Evolutionary conservation across 2,329 filamentous ascomycete species (phyloP).

Genomic region (Dactylonectria macrodidyma): DNA sequence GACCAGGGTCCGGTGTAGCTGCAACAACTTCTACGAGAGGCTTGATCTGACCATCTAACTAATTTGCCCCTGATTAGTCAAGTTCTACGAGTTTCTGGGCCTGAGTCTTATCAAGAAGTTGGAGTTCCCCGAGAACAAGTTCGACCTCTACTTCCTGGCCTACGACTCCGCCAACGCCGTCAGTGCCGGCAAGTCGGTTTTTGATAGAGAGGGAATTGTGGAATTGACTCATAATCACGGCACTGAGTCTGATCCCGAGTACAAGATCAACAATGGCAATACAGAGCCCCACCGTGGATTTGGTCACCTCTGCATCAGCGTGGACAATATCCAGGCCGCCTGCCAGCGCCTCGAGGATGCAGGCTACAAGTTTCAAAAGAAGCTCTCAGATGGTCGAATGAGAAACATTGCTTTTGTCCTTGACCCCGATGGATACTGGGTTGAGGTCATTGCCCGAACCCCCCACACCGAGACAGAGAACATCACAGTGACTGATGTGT

Average conservation of each 20-base stretch:
- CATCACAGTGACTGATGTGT: constrained; percentile 79
- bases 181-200: constrained; percentile 79
- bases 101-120: constrained; percentile 88
- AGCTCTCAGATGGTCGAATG: constrained; percentile 90
- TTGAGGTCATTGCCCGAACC: constrained; percentile 85
- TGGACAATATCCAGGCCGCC: constrained; percentile 89
- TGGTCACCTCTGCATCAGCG: constrained; percentile 87
- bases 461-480: constrained; percentile 79
- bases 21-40: not conserved
- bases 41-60: no score
- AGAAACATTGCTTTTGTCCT: constrained; percentile 90
- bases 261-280: constrained; percentile 90
- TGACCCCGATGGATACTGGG: constrained; percentile 91
- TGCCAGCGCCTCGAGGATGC: constrained; percentile 92
- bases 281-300: constrained; percentile 88
- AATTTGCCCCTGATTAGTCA: constrained; percentile 64
- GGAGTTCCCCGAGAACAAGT: constrained; percentile 88
- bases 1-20: not conserved
- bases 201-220: constrained; percentile 90
- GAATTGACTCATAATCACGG: constrained; percentile 91
- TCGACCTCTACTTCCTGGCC: constrained; percentile 95
- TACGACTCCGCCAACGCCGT: constrained; percentile 84
- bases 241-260: constrained; percentile 87
- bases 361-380: constrained; percentile 96
- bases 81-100: constrained; percentile 95